A percentile compares a stretch with the other conserved stretches of the same genome.
These are phyloP conservation scores for Citrus sp. DNA, from an alignment of 345 rosid genomes.

Conservation along the genomic window DNA sequence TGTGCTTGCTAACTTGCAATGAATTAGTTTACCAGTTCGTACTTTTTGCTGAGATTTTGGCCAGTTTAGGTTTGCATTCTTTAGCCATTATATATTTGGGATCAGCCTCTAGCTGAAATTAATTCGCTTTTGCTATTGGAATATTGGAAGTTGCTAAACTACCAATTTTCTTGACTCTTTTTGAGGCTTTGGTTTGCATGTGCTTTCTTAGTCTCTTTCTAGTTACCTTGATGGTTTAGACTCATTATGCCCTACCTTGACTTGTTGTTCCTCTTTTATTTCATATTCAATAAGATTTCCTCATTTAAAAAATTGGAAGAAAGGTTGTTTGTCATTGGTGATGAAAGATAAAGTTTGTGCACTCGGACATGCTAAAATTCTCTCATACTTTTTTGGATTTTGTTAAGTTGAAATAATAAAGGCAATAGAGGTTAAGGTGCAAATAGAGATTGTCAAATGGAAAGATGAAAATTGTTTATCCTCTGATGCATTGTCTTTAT, in stretches of 20 bases:
- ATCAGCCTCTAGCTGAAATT: too few relatives aligned
- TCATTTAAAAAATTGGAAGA: neutral
- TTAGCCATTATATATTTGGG: too few relatives aligned
- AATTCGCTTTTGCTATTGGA: too few relatives aligned
- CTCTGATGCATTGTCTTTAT: slow-evolving; percentile 12
- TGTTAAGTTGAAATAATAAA: neutral
- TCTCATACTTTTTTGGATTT: neutral
- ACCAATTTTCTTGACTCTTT: too few relatives aligned
- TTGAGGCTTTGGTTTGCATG: neutral
- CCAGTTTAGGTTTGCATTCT: too few relatives aligned
- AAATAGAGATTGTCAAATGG: neutral
- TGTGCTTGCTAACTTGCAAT: neutral
- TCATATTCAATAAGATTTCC: neutral
- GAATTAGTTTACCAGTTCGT: neutral
- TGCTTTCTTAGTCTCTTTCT: neutral
- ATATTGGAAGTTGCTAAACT: too few relatives aligned
- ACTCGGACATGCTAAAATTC: neutral
- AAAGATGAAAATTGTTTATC: slow-evolving; percentile 1
- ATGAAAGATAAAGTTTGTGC: neutral
- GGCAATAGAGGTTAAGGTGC: neutral
- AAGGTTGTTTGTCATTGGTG: too few relatives aligned
- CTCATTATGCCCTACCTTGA: neutral
- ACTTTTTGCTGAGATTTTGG: too few relatives aligned
- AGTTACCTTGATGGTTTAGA: neutral
- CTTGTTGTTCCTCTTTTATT: neutral